phyloP scores from a whole-genome alignment of 768 basidiomycete species.

The Pleurotus salmoneostramineus region DNA sequence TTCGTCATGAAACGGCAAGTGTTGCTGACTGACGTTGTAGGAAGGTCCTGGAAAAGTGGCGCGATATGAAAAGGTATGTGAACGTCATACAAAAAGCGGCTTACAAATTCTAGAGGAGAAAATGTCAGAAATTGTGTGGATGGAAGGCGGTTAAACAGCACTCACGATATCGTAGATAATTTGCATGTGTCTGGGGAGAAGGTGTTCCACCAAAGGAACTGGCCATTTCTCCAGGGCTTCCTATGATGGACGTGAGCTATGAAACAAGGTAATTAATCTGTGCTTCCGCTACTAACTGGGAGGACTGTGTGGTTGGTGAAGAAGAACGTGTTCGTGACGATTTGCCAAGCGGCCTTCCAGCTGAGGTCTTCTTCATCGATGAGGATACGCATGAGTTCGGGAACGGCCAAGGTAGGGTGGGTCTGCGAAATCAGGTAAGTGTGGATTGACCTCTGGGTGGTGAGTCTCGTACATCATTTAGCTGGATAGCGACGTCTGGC shows the following conservation, averaged over 20 bases:
- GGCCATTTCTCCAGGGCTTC: constrained; percentile 93
- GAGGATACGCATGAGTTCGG: constrained; percentile 90
- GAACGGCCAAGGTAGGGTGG: constrained; percentile 92
- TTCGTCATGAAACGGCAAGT: not conserved
- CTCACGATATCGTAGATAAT: constrained; percentile 88
- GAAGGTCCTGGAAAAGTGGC: constrained; percentile 42
- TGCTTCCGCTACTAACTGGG: constrained; percentile 50
- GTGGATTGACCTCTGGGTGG: no score
- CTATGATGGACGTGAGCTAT: constrained; percentile 25
- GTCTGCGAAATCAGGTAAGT: constrained; percentile 45
- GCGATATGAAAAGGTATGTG: not conserved
- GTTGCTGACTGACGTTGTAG: constrained; percentile 50
- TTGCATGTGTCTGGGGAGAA: constrained; percentile 81
- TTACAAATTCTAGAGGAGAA: constrained; percentile 43
- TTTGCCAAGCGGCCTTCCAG: constrained; percentile 86
- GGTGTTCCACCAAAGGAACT: constrained; percentile 78
- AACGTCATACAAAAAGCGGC: constrained; percentile 11
- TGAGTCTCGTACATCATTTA: constrained; percentile 67
- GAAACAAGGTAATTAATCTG: not conserved
- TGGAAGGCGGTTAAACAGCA: constrained; percentile 11
- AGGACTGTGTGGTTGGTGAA: constrained; percentile 96
- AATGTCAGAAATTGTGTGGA: not conserved
- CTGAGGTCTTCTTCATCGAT: constrained; percentile 87
- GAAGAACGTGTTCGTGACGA: constrained; percentile 88
- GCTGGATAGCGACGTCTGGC: constrained; percentile 83